Percentiles rank a stretch among this genome's conserved stretches.
These are phyloP conservation scores for Rhodamnia rubescens DNA, from an alignment of 345 rosid genomes.

Conservation along the genomic window DNA sequence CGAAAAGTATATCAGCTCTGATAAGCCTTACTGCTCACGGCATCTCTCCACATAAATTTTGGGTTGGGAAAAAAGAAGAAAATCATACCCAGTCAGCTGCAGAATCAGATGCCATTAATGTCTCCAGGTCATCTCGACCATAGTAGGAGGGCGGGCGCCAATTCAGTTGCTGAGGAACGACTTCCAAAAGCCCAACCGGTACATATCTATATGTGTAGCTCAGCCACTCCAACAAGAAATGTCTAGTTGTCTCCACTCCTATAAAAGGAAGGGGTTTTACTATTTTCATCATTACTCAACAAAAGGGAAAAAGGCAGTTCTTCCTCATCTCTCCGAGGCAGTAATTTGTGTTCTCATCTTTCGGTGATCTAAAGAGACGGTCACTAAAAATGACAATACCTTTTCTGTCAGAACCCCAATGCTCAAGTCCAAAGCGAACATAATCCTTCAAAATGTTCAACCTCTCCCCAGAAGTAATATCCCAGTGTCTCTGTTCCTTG, in stretches of 20 bases:
- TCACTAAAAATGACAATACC: conserved; percentile 23
- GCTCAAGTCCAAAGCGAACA: conserved; percentile 70
- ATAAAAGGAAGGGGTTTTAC: background rate
- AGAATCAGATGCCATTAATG: conserved; percentile 87
- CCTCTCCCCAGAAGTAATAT: conserved; percentile 76
- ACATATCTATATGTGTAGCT: conserved; percentile 78
- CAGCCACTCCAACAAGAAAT: conserved; percentile 90
- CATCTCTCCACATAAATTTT: too few relatives aligned
- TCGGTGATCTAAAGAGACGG: background rate
- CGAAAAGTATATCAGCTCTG: background rate
- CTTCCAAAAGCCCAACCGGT: conserved; percentile 83
- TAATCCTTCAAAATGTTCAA: conserved; percentile 77
- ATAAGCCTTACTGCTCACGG: background rate
- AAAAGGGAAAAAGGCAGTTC: background rate
- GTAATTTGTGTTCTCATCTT: background rate
- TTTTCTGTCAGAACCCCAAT: conserved; percentile 94
- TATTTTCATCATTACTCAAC: background rate
- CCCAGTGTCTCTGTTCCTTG: conserved; percentile 96
- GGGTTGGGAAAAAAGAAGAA: background rate
- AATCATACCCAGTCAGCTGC: conserved; percentile 87
- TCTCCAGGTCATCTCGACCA: conserved; percentile 96
- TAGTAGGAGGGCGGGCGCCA: conserved; percentile 92
- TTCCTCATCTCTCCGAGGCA: background rate
- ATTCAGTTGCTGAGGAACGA: conserved; percentile 65
- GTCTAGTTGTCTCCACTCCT: conserved; percentile 93